These are phyloP conservation scores for Scheffersomyces lignicola DNA, from an alignment of 1,139 yeast species.

Conservation along the genomic window DNA sequence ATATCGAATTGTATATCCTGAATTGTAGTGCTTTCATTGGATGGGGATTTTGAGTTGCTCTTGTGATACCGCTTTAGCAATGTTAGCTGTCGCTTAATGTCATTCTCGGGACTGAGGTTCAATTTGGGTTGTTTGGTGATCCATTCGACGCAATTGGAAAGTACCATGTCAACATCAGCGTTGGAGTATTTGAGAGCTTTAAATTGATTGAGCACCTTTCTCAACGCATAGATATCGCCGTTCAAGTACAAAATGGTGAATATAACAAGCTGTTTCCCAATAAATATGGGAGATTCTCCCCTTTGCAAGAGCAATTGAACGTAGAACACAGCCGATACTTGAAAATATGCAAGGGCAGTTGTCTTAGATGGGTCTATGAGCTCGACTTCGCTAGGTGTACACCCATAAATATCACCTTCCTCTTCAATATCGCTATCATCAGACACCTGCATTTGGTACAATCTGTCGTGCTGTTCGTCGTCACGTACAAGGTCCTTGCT, in stretches of 20 bases:
- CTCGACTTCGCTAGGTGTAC: neutral
- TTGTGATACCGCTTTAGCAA: slow-evolving; percentile 1
- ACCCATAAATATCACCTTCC: slow-evolving; percentile 13
- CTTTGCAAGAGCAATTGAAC: slow-evolving; percentile 16
- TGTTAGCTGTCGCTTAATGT: neutral
- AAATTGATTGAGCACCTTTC: slow-evolving; percentile 9
- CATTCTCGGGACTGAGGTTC: neutral
- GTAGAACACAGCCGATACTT: slow-evolving; percentile 9
- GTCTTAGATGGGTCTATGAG: neutral
- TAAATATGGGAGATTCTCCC: slow-evolving; percentile 29
- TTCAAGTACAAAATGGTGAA: slow-evolving; percentile 21
- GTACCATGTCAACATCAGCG: slow-evolving; percentile 2
- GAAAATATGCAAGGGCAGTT: neutral
- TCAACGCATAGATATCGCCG: slow-evolving; percentile 8
- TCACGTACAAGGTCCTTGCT: slow-evolving; percentile 8
- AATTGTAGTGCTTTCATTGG: neutral
- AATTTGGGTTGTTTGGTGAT: slow-evolving; percentile 8
- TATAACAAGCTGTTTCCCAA: slow-evolving; percentile 27
- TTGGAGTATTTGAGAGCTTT: slow-evolving; percentile 7
- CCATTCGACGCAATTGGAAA: slow-evolving; percentile 12
- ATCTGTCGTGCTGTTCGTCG: slow-evolving; percentile 11
- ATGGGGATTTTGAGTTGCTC: slow-evolving; percentile 1
- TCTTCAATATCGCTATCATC: slow-evolving; percentile 33
- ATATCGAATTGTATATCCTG: neutral
- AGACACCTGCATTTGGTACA: slow-evolving; percentile 31